Conservation (phyloP, 2,329 filamentous ascomycete genomes). For the Paraconiothyrium brasiliense region DNA sequence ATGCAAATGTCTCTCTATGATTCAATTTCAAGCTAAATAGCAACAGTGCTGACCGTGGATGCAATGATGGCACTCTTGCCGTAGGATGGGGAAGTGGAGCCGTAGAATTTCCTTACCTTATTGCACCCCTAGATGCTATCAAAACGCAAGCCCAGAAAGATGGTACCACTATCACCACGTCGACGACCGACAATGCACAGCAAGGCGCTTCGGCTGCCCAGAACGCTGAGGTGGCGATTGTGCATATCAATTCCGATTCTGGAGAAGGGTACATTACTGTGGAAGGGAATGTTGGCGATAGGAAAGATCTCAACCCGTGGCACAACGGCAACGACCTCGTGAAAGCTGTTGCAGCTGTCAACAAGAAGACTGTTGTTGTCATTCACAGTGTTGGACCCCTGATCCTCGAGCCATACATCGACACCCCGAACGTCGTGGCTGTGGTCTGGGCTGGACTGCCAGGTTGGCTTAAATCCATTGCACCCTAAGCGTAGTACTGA, state of each 20-base stretch:
- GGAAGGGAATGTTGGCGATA: constrained; percentile 57
- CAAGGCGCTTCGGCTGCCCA: constrained; percentile 50
- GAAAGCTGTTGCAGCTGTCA: constrained; percentile 46
- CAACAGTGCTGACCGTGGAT: constrained; percentile 65
- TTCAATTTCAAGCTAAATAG: neutral
- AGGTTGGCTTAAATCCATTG: constrained; percentile 24
- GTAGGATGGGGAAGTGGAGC: constrained; percentile 75
- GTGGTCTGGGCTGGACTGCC: constrained; percentile 53
- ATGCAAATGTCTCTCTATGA: neutral
- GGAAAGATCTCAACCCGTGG: constrained; percentile 60
- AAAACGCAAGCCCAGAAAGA: constrained; percentile 48
- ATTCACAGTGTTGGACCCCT: constrained; percentile 51
- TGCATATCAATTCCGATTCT: constrained; percentile 59
- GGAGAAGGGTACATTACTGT: constrained; percentile 62
- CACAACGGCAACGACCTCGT: constrained; percentile 55
- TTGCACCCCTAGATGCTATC: constrained; percentile 56
- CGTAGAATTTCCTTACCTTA: constrained; percentile 56
- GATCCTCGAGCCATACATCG: constrained; percentile 48
- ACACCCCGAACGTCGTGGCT: constrained; percentile 49
- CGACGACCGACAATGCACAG: constrained; percentile 50
- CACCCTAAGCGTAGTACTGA: neutral
- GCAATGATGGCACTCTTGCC: constrained; percentile 68
- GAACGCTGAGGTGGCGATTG: constrained; percentile 51
- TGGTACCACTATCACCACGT: constrained; percentile 50
- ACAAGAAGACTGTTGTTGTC: constrained; percentile 51